These are phyloP conservation scores for Macrophomina phaseolina DNA, from an alignment of 2,329 filamentous ascomycete genomes.

Conservation along the genomic window DNA sequence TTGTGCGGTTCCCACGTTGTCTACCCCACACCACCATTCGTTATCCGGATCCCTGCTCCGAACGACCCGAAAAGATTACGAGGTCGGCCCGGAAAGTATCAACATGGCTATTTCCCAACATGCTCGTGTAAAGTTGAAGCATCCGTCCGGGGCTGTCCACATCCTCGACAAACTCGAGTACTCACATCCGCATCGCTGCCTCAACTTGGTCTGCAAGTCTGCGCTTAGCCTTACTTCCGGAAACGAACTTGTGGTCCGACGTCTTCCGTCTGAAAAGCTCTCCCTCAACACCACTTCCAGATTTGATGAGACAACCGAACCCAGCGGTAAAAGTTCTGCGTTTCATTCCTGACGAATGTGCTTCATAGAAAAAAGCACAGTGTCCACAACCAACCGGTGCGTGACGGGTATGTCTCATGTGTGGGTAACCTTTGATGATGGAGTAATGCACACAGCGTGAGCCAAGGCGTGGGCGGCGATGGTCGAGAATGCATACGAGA, in stretches of 20 bases:
- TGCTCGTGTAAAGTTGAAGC: too few relatives aligned
- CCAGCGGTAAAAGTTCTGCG: not conserved
- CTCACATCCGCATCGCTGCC: too few relatives aligned
- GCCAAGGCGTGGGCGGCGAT: not conserved
- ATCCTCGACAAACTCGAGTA: too few relatives aligned
- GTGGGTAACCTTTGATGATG: conserved; percentile 14
- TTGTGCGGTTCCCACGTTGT: conserved; percentile 19
- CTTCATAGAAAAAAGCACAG: not conserved
- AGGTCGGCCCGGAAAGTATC: too few relatives aligned
- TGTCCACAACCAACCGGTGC: not conserved
- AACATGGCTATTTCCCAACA: too few relatives aligned
- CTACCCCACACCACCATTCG: conserved; percentile 18
- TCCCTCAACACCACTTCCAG: conserved; percentile 16
- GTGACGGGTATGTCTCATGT: not conserved
- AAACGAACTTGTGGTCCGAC: not conserved
- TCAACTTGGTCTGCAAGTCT: too few relatives aligned
- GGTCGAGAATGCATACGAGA: not conserved
- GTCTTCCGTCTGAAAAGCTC: not conserved
- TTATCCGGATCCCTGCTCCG: conserved; percentile 20
- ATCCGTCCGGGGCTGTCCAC: too few relatives aligned
- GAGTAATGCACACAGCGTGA: not conserved
- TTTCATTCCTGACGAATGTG: conserved; percentile 1
- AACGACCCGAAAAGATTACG: conserved; percentile 3
- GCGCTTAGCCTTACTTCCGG: too few relatives aligned
- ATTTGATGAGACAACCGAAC: not conserved